phyloP scores from a whole-genome alignment of 352 stramenopile species.

The Plasmopara muralis region DNA sequence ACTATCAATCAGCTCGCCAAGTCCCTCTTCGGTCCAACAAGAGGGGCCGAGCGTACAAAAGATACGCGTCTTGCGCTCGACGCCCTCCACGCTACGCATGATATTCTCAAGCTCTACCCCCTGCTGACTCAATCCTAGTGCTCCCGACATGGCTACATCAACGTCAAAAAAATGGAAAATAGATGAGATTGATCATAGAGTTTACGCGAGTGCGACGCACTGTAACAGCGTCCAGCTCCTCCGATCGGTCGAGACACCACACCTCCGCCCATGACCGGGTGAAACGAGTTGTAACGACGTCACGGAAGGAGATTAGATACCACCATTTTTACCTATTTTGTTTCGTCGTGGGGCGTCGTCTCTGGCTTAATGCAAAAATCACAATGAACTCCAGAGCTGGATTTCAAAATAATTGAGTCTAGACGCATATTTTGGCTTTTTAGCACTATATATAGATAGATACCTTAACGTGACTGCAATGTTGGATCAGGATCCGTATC shows the following conservation, averaged over 20 bases:
- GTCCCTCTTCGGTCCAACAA: constrained; percentile 90
- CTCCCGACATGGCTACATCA: constrained; percentile 25
- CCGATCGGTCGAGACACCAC: constrained; percentile 21
- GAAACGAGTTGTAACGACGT: constrained; percentile 19
- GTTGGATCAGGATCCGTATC: no score
- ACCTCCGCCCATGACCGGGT: constrained; percentile 19
- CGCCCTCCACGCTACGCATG: constrained; percentile 29
- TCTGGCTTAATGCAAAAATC: constrained; percentile 11
- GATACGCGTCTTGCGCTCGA: constrained; percentile 78
- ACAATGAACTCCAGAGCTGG: constrained; percentile 9
- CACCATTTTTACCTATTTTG: constrained; percentile 19
- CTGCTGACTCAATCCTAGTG: constrained; percentile 23
- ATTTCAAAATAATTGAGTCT: no score
- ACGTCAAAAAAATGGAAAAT: background rate
- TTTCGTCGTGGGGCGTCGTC: constrained; percentile 15
- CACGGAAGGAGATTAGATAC: background rate
- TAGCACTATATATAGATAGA: no score
- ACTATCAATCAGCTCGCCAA: constrained; percentile 81
- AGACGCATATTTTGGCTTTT: no score
- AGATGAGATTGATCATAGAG: constrained; percentile 1
- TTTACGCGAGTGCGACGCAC: constrained; percentile 5
- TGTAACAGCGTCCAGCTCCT: constrained; percentile 23
- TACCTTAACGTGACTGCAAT: no score
- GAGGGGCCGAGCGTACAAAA: constrained; percentile 85
- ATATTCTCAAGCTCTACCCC: constrained; percentile 30